A percentile compares a stretch with the other conserved stretches of the same genome.
These are phyloP conservation scores for Urtica urens DNA, from an alignment of 306 rosid species.

Conservation along the genomic window DNA sequence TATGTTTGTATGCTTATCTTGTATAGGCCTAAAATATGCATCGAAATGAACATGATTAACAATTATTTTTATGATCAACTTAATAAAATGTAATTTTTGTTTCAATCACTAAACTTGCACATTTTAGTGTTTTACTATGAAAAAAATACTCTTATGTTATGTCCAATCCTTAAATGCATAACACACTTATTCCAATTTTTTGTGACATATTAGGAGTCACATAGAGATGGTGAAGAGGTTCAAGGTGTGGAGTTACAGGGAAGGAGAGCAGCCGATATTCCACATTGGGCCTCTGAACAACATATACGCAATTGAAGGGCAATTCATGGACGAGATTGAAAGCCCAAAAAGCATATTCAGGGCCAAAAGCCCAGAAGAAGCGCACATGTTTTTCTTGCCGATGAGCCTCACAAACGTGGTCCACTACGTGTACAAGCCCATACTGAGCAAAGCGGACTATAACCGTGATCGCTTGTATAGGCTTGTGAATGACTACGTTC, in stretches of 20 bases:
- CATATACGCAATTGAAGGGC: constrained; percentile 49
- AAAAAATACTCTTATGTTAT: no score
- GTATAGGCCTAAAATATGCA: no score
- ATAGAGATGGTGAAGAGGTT: constrained; percentile 43
- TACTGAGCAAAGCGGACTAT: constrained; percentile 26
- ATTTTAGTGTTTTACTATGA: no score
- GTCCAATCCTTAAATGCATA: no score
- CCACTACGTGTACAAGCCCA: constrained; percentile 27
- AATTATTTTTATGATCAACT: no score
- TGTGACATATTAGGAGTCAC: constrained; percentile 33
- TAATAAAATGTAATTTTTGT: no score
- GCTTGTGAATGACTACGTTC: constrained; percentile 31
- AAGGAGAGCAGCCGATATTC: constrained; percentile 39
- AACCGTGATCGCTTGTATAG: constrained; percentile 29
- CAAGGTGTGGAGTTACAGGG: constrained; percentile 44
- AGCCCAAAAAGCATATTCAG: constrained; percentile 24
- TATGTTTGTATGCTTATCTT: no score
- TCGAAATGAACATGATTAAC: no score
- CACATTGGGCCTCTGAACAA: constrained; percentile 35
- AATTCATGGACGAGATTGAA: constrained; percentile 43
- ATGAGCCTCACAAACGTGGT: constrained; percentile 33
- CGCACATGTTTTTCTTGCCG: constrained; percentile 37
- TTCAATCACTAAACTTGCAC: no score
- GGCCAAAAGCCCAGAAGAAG: constrained; percentile 39
- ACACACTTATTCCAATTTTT: no score